phyloP scores from a whole-genome alignment of 2,329 filamentous ascomycete species.

The Lachnellula arida region DNA sequence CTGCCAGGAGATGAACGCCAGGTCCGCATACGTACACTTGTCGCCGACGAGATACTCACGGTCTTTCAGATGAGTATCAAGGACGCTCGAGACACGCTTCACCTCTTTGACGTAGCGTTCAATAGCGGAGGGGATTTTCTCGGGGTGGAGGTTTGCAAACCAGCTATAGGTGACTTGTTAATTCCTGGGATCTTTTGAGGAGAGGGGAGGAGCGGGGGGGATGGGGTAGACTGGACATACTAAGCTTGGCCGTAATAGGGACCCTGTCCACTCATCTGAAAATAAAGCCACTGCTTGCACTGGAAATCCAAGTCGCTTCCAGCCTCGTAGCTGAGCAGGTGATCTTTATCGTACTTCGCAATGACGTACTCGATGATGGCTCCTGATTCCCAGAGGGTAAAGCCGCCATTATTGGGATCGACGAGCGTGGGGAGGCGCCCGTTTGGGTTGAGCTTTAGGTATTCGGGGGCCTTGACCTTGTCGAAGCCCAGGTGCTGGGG shows the following conservation, averaged over 20 bases:
- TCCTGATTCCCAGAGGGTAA: conserved; percentile 40
- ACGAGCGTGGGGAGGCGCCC: conserved; percentile 28
- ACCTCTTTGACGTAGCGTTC: not conserved
- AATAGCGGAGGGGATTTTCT: not conserved
- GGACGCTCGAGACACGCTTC: not conserved
- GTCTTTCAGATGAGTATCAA: conserved; percentile 27
- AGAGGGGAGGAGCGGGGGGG: not conserved
- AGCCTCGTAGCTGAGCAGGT: conserved; percentile 34
- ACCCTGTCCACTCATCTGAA: conserved; percentile 35
- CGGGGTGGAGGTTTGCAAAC: not conserved
- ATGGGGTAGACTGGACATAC: conserved; percentile 22
- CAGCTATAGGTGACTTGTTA: not conserved
- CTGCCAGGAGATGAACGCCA: conserved; percentile 34
- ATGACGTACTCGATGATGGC: conserved; percentile 41
- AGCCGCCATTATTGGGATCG: conserved; percentile 37
- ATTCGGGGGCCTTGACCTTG: conserved; percentile 38
- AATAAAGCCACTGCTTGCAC: conserved; percentile 36
- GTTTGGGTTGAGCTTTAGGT: conserved; percentile 28
- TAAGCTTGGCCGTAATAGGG: conserved; percentile 36
- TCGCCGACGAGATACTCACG: conserved; percentile 32
- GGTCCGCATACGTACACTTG: conserved; percentile 37
- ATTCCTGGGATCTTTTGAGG: too few species aligned
- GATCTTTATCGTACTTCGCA: conserved; percentile 36
- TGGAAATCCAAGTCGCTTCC: conserved; percentile 29
- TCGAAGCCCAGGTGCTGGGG: conserved; percentile 32